phyloP scores from a whole-genome alignment of 2,329 filamentous ascomycete species.

The Pseudogymnoascus sp. region DNA sequence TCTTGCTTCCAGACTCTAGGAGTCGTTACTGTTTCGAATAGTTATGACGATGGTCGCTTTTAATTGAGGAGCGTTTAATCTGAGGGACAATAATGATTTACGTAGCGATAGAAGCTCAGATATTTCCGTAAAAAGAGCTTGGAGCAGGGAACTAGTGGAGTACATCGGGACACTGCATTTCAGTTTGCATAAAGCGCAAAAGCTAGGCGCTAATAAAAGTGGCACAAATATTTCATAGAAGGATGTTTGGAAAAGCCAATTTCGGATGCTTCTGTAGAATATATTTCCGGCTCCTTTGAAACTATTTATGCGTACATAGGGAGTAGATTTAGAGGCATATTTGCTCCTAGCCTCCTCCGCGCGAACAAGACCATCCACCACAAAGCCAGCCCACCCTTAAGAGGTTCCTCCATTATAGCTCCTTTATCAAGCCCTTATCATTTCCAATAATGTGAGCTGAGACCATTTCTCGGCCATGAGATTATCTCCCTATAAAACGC shows the following conservation, averaged over 20 bases:
- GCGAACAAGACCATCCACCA: too few relatives aligned
- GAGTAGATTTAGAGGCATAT: too few relatives aligned
- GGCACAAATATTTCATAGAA: neutral
- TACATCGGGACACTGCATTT: neutral
- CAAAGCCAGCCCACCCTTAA: too few relatives aligned
- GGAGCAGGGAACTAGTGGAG: neutral
- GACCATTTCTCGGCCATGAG: too few relatives aligned
- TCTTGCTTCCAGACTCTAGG: neutral
- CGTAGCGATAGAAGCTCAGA: neutral
- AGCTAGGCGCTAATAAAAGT: neutral
- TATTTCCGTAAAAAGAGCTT: neutral
- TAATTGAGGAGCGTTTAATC: neutral
- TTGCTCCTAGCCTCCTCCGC: too few relatives aligned
- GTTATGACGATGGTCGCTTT: neutral
- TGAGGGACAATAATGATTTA: too few relatives aligned
- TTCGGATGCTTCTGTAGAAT: neutral
- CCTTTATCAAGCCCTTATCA: too few relatives aligned
- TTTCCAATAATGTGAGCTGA: too few relatives aligned
- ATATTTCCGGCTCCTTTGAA: neutral
- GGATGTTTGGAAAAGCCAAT: neutral
- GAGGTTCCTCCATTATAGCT: too few relatives aligned
- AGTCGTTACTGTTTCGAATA: neutral
- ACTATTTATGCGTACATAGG: neutral
- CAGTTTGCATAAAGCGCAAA: neutral
- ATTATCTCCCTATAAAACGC: too few relatives aligned